Percentiles rank a stretch among this genome's conserved stretches.
These are phyloP conservation scores for Cyberlindnera japonica DNA, from an alignment of 805 yeast genomes.

Conservation along the genomic window DNA sequence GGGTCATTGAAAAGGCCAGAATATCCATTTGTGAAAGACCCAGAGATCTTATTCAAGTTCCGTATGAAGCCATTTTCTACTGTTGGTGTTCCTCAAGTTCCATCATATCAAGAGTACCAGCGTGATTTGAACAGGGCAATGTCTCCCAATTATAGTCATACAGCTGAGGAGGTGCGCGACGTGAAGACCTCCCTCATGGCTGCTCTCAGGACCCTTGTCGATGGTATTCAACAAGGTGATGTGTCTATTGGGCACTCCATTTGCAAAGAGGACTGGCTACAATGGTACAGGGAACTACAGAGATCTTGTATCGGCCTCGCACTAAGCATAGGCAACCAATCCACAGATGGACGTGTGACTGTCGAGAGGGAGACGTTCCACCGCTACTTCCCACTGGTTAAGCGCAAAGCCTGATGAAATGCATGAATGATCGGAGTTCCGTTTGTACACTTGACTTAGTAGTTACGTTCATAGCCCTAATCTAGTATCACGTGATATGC, in stretches of 20 bases:
- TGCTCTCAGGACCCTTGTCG: conserved; percentile 12
- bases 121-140: conserved; percentile 21
- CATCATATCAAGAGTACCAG: conserved; percentile 30
- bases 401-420: conserved; percentile 3
- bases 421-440: not conserved
- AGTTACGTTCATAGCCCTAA: conserved; percentile 5
- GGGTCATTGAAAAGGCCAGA: conserved; percentile 27
- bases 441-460: not conserved
- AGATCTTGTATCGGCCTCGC: conserved; percentile 31
- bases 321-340: conserved; percentile 13
- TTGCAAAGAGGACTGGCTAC: conserved; percentile 28
- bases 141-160: not conserved
- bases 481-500: too few relatives aligned
- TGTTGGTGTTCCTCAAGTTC: conserved; percentile 72
- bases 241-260: conserved; percentile 22
- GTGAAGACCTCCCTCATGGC: conserved; percentile 6
- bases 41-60: conserved; percentile 42
- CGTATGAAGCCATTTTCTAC: conserved; percentile 78
- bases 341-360: conserved; percentile 18
- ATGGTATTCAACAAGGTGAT: conserved; percentile 23
- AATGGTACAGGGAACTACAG: conserved; percentile 29
- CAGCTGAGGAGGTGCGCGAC: conserved; percentile 7
- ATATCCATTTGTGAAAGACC: conserved; percentile 27
- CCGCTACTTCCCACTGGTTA: conserved; percentile 43
- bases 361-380: conserved; percentile 37